Evolutionary conservation across 75 land plant genomes (phyloP).

Genomic region (Sequoiadendron giganteum): DNA sequence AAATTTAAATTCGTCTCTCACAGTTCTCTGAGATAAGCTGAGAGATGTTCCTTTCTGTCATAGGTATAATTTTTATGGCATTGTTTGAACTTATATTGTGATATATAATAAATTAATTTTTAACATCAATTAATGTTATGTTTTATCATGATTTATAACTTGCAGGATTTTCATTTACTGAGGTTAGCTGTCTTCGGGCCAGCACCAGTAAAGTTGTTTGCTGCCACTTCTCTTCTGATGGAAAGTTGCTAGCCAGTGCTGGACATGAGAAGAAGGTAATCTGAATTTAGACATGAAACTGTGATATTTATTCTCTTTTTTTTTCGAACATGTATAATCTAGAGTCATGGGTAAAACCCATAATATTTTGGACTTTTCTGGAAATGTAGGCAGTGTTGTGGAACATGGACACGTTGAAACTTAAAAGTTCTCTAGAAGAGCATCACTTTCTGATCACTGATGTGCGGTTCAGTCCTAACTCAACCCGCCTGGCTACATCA

Average conservation of each 20-base stretch:
- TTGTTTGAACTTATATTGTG: background rate
- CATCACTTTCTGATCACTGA: conserved; percentile 77
- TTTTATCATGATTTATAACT: background rate
- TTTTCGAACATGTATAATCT: background rate
- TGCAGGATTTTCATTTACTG: conserved; percentile 71
- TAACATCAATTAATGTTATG: background rate
- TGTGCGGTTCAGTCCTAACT: conserved; percentile 91
- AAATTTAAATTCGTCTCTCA: background rate
- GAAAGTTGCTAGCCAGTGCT: conserved; percentile 84
- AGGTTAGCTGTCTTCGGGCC: conserved; percentile 51
- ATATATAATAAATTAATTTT: background rate
- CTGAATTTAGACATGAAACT: background rate
- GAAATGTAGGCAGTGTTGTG: conserved; percentile 79
- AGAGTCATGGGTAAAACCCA: background rate
- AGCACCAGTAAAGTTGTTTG: conserved; percentile 80
- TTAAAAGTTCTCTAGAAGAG: conserved; percentile 80
- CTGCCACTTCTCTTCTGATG: conserved; percentile 91
- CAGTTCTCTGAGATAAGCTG: background rate
- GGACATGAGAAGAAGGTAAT: conserved; percentile 89
- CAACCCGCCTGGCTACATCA: conserved; percentile 90
- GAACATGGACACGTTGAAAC: conserved; percentile 76
- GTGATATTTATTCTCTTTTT: background rate
- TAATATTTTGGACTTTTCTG: background rate
- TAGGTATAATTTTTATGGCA: background rate
- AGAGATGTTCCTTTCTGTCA: conserved; percentile 3